A percentile compares a stretch with the other conserved stretches of the same genome.
These are phyloP conservation scores for Boletus sp. DNA, from an alignment of 768 basidiomycete species.

Conservation along the genomic window DNA sequence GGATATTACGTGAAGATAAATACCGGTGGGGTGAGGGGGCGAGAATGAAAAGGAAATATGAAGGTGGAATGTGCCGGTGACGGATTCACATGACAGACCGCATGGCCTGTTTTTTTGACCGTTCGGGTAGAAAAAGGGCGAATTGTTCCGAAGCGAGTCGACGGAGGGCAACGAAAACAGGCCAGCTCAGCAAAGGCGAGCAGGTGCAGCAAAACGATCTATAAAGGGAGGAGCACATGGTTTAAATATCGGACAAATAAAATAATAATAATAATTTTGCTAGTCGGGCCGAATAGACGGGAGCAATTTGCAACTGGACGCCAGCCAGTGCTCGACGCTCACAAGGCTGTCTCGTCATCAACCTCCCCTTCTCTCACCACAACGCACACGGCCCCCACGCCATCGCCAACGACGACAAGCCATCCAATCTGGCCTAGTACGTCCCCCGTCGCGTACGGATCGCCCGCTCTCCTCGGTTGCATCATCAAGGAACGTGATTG, in stretches of 20 bases:
- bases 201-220: not conserved
- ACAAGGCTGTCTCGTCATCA: conserved; percentile 13
- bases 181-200: not conserved
- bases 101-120: not conserved
- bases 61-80: not conserved
- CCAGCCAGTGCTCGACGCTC: conserved; percentile 14
- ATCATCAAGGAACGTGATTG: conserved; percentile 30
- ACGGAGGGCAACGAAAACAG: not conserved
- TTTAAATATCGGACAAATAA: not conserved
- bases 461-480: conserved; percentile 23
- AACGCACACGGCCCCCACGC: conserved; percentile 10
- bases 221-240: not conserved
- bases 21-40: not conserved
- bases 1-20: conserved; percentile 8
- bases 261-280: not conserved
- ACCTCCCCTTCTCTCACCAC: conserved; percentile 18
- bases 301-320: conserved; percentile 21
- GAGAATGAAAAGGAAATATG: conserved; percentile 16
- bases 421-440: not conserved
- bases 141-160: conserved; percentile 6
- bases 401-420: conserved; percentile 14
- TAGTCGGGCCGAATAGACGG: conserved; percentile 25
- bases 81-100: conserved; percentile 15
- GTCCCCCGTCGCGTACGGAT: conserved; percentile 15
- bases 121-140: conserved; percentile 1